Conservation (phyloP, 2,329 filamentous ascomycete genomes). For the Zymoseptoria ardabiliae region DNA sequence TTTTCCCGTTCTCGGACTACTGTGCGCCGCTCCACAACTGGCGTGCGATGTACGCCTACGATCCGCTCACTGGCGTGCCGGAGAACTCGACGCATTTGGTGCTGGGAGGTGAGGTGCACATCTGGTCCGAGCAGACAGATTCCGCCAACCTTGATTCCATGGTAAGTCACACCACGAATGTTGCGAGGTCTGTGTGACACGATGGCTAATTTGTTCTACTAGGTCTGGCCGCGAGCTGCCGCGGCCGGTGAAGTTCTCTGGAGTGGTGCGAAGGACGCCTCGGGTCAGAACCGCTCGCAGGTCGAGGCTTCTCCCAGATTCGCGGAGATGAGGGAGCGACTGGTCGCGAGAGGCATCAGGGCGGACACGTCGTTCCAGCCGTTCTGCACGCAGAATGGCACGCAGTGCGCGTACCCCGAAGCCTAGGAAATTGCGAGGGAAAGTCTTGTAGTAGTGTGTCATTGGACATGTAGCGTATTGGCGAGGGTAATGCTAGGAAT, state of each 20-base stretch:
- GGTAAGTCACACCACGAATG: slow-evolving; percentile 15
- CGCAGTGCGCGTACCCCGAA: slow-evolving; percentile 34
- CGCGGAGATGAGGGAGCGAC: slow-evolving; percentile 67
- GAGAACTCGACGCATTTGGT: slow-evolving; percentile 57
- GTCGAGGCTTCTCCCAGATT: slow-evolving; percentile 62
- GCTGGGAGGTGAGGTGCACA: slow-evolving; percentile 71
- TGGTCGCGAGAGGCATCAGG: slow-evolving; percentile 60
- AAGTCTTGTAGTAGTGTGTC: neutral
- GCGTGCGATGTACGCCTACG: slow-evolving; percentile 72
- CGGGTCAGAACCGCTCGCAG: slow-evolving; percentile 63
- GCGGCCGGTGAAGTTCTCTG: slow-evolving; percentile 75
- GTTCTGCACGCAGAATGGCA: slow-evolving; percentile 59
- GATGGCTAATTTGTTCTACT: neutral
- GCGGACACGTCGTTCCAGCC: slow-evolving; percentile 64
- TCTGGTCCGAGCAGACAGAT: slow-evolving; percentile 77
- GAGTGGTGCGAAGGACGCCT: slow-evolving; percentile 59
- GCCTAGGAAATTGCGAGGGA: neutral
- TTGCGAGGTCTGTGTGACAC: neutral
- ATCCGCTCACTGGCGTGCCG: slow-evolving; percentile 61
- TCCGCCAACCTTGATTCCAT: slow-evolving; percentile 64
- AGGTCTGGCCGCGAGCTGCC: slow-evolving; percentile 66
- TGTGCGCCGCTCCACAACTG: slow-evolving; percentile 75
- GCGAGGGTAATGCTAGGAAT: neutral
- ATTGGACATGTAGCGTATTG: neutral
- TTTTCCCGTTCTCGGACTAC: slow-evolving; percentile 72